These are phyloP conservation scores for Citrus sp. DNA, from an alignment of 345 rosid genomes.

Conservation along the genomic window DNA sequence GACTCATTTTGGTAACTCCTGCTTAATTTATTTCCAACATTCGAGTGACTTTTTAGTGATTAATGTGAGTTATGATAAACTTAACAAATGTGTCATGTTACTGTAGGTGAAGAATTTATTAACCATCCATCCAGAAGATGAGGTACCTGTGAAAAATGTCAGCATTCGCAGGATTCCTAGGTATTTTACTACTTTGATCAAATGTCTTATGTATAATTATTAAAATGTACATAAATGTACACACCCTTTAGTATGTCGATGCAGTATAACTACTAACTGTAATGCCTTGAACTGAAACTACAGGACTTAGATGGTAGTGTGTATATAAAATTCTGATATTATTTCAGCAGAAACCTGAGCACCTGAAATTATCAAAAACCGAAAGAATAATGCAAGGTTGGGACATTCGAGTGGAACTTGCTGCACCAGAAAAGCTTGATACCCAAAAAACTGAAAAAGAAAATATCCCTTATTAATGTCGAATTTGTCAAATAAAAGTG, in stretches of 20 bases:
- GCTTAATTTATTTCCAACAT: not conserved
- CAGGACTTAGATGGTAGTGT: not conserved
- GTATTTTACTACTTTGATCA: constrained; percentile 19
- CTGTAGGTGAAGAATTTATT: constrained; percentile 57
- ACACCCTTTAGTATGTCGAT: not conserved
- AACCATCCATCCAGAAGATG: constrained; percentile 51
- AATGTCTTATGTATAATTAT: not conserved
- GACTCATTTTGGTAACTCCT: constrained; percentile 49
- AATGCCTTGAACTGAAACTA: not conserved
- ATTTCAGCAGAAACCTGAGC: not conserved
- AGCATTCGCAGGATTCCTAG: constrained; percentile 60
- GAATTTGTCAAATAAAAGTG: not conserved
- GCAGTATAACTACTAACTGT: too few species aligned
- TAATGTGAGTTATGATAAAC: not conserved
- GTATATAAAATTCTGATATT: not conserved
- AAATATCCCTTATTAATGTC: not conserved
- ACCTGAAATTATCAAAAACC: not conserved
- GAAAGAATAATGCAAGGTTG: not conserved
- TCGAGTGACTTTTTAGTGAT: not conserved
- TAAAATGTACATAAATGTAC: not conserved
- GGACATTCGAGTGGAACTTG: not conserved
- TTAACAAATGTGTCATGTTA: not conserved
- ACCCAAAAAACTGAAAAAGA: not conserved
- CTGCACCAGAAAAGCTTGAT: not conserved
- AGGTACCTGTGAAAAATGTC: constrained; percentile 52